Conservation (phyloP, 2,329 filamentous ascomycete species). For the Colletotrichum scovillei region DNA sequence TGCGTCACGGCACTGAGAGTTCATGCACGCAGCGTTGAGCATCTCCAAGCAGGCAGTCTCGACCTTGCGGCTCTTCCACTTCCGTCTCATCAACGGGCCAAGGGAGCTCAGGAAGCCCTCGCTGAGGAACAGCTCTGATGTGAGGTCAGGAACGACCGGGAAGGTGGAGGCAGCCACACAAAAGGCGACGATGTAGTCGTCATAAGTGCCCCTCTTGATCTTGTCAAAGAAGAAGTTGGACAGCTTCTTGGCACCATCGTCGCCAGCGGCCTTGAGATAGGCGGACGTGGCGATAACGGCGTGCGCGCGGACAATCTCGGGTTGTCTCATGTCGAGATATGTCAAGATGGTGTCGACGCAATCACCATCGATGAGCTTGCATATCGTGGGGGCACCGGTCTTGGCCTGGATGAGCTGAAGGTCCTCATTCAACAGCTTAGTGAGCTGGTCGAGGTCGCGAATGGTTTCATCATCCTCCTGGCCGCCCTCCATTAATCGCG, state of each 20-base stretch:
- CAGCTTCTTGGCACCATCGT: constrained; percentile 77
- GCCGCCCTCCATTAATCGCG: constrained; percentile 90
- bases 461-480: constrained; percentile 82
- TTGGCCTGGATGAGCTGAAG: constrained; percentile 49
- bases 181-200: constrained; percentile 91
- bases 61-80: constrained; percentile 86
- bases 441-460: constrained; percentile 67
- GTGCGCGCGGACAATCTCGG: constrained; percentile 79
- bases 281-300: constrained; percentile 86
- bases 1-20: constrained; percentile 82
- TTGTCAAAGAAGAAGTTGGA: constrained; percentile 79
- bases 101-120: constrained; percentile 87
- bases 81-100: constrained; percentile 79
- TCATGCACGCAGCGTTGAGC: constrained; percentile 91
- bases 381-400: constrained; percentile 60
- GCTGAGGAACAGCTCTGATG: constrained; percentile 83
- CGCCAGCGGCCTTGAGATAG: constrained; percentile 81
- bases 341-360: constrained; percentile 87
- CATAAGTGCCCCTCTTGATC: constrained; percentile 80
- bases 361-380: constrained; percentile 75
- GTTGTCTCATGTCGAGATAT: constrained; percentile 86
- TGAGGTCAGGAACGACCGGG: constrained; percentile 82
- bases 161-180: constrained; percentile 92
- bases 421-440: constrained; percentile 69
- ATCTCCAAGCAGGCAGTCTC: constrained; percentile 90